Evolutionary conservation across 1,284 basidiomycete genomes (phyloP).

Genomic region (Malassezia cuniculi): DNA sequence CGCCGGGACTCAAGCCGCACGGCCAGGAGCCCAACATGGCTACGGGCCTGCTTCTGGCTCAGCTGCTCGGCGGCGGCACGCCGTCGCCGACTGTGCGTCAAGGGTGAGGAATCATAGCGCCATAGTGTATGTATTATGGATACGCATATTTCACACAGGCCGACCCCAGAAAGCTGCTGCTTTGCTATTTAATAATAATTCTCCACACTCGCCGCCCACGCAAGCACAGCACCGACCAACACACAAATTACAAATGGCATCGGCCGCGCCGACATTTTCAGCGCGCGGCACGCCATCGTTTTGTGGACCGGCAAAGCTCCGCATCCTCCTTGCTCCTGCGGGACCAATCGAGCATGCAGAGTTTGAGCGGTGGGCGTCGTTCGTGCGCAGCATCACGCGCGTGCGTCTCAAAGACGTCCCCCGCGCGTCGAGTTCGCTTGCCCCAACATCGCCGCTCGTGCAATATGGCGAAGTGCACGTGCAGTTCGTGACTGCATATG

Average conservation of each 20-base stretch:
- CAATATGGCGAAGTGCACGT: constrained; percentile 38
- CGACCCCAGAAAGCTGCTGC: no score
- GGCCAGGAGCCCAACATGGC: constrained; percentile 8
- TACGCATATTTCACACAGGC: no score
- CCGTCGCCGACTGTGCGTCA: no score
- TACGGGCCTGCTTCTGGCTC: constrained; percentile 34
- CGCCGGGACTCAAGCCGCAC: constrained; percentile 7
- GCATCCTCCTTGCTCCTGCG: constrained; percentile 38
- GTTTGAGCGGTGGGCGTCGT: constrained; percentile 31
- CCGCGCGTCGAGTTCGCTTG: constrained; percentile 3
- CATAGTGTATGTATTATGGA: no score
- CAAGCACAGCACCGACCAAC: background rate
- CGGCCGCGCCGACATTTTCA: constrained; percentile 15
- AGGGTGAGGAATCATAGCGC: no score
- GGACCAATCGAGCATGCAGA: constrained; percentile 24
- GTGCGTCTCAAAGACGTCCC: constrained; percentile 33
- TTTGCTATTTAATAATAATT: no score
- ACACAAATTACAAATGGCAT: constrained; percentile 4
- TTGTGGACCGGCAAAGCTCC: constrained; percentile 27
- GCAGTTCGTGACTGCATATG: constrained; percentile 37
- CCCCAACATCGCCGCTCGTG: constrained; percentile 16
- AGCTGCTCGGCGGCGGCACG: constrained; percentile 27
- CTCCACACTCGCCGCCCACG: background rate
- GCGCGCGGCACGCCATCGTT: constrained; percentile 20
- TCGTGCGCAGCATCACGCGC: constrained; percentile 26